Conservation (phyloP, 2,329 filamentous ascomycete genomes). For the Ophiocordyceps camponoti-saundersi region DNA sequence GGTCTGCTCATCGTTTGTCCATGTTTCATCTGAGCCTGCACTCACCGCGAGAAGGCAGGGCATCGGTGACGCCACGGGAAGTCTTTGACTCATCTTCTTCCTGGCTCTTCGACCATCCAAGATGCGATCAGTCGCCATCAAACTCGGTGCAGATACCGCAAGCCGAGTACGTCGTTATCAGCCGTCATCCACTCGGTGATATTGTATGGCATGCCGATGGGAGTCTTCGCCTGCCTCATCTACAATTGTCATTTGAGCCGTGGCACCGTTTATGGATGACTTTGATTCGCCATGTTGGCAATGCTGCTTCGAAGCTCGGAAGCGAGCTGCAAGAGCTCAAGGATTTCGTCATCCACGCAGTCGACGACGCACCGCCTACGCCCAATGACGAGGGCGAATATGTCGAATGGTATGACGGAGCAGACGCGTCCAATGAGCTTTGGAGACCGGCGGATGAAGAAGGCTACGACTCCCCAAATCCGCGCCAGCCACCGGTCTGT, state of each 20-base stretch:
- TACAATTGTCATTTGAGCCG: too few species aligned
- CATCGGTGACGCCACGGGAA: too few species aligned
- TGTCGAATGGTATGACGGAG: background rate
- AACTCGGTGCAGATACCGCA: too few species aligned
- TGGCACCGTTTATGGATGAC: background rate
- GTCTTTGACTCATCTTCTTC: too few species aligned
- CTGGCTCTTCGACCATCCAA: too few species aligned
- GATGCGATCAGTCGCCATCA: too few species aligned
- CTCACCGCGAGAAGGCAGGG: too few species aligned
- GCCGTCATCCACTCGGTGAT: too few species aligned
- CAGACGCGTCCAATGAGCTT: background rate
- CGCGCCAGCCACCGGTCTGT: constrained; percentile 1
- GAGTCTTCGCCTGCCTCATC: too few species aligned
- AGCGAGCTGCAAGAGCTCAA: constrained; percentile 2
- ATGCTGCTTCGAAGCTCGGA: constrained; percentile 9
- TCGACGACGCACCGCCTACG: background rate
- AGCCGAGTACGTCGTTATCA: too few species aligned
- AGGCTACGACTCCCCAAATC: background rate
- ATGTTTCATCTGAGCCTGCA: too few species aligned
- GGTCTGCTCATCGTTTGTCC: background rate
- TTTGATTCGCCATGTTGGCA: constrained; percentile 19
- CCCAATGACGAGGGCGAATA: constrained; percentile 1
- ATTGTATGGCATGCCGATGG: too few species aligned
- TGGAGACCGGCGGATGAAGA: background rate
- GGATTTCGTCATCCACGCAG: background rate